Percentiles rank a stretch among this genome's conserved stretches.
phyloP scores from a whole-genome alignment of 148 eudicot genomes.

The Camellia japonica region DNA sequence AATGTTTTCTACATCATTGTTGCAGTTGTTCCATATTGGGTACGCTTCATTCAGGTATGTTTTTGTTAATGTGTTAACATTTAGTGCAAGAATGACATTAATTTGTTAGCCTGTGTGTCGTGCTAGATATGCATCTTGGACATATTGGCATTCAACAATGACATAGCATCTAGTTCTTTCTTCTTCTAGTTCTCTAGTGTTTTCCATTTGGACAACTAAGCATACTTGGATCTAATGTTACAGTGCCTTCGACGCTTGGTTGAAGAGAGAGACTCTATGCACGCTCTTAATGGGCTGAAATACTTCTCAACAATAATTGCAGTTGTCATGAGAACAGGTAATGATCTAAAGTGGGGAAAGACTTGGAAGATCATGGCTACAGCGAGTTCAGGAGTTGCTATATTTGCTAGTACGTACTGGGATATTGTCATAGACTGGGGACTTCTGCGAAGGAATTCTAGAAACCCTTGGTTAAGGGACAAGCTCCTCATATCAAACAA shows the following conservation, averaged over 20 bases:
- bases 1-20: slow-evolving; percentile 24
- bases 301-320: slow-evolving; percentile 5
- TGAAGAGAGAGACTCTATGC: neutral
- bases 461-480: slow-evolving; percentile 35
- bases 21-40: slow-evolving; percentile 47
- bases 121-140: too few relatives aligned
- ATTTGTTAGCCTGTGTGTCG: too few relatives aligned
- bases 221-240: neutral
- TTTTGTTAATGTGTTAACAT: neutral
- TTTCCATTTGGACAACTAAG: too few relatives aligned
- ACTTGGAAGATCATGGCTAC: slow-evolving; percentile 11
- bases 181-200: neutral
- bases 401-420: slow-evolving; percentile 28
- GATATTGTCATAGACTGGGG: slow-evolving; percentile 40
- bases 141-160: neutral
- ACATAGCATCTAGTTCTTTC: neutral
- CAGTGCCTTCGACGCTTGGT: slow-evolving; percentile 6
- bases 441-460: slow-evolving; percentile 23
- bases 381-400: slow-evolving; percentile 14
- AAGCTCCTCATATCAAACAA: slow-evolving; percentile 30
- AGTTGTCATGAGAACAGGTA: slow-evolving; percentile 11
- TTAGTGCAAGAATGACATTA: neutral
- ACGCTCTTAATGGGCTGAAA: neutral
- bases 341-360: slow-evolving; percentile 2
- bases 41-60: slow-evolving; percentile 42